These are phyloP conservation scores for Amphicarpaea edgeworthii DNA, from an alignment of 306 rosid genomes.

Conservation along the genomic window DNA sequence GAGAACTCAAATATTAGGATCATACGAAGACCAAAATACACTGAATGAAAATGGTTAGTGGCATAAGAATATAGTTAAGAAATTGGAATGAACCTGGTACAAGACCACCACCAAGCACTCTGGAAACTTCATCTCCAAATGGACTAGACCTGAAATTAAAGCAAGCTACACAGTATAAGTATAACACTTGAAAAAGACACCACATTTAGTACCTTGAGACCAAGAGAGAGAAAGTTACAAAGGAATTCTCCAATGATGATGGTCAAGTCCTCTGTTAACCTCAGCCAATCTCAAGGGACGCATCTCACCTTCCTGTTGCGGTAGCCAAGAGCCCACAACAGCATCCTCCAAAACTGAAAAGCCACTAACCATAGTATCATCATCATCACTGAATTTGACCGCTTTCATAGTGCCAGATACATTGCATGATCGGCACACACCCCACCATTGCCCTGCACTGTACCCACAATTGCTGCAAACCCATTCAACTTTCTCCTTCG, in stretches of 20 bases:
- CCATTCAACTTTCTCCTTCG: constrained; percentile 65
- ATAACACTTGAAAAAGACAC: constrained; percentile 30
- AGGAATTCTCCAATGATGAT: constrained; percentile 75
- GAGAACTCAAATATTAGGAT: constrained; percentile 22
- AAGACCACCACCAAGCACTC: constrained; percentile 96
- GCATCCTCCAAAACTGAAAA: constrained; percentile 59
- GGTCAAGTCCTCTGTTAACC: constrained; percentile 71
- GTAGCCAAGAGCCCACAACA: constrained; percentile 73
- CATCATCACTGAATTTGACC: constrained; percentile 39
- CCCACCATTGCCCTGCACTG: constrained; percentile 88
- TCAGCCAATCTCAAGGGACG: constrained; percentile 75
- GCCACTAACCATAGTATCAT: constrained; percentile 45
- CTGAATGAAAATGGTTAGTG: too few species aligned
- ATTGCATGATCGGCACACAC: constrained; percentile 67
- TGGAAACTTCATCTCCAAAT: constrained; percentile 81
- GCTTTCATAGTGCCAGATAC: constrained; percentile 59
- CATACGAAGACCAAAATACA: neutral
- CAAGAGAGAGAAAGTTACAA: constrained; percentile 59
- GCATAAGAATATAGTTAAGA: too few species aligned
- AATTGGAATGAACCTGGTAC: constrained; percentile 97
- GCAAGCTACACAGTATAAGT: constrained; percentile 37
- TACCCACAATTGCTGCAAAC: constrained; percentile 85
- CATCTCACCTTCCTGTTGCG: constrained; percentile 53
- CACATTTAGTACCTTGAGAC: neutral
- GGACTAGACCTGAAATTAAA: constrained; percentile 67